These are phyloP conservation scores for Arabidopsis arenosa DNA, from an alignment of 345 rosid species.

Conservation along the genomic window DNA sequence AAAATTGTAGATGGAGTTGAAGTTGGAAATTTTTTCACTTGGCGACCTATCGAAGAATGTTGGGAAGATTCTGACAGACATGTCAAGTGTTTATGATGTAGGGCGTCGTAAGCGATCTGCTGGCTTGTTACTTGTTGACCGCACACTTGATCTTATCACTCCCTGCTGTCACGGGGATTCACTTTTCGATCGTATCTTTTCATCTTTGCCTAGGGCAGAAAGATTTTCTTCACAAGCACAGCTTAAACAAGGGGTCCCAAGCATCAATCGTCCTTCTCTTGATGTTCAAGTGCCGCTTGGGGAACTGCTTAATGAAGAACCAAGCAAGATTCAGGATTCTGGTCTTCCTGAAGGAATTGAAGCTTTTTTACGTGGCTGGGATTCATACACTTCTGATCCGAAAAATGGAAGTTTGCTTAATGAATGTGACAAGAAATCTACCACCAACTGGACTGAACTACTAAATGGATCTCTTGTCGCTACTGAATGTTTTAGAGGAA, in stretches of 20 bases:
- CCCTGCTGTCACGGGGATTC: conserved; percentile 95
- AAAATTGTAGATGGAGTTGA: conserved; percentile 88
- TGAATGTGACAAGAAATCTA: conserved; percentile 46
- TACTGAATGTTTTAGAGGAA: conserved; percentile 76
- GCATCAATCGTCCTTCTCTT: conserved; percentile 65
- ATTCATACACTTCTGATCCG: conserved; percentile 51
- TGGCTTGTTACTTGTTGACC: conserved; percentile 85
- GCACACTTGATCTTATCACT: conserved; percentile 93
- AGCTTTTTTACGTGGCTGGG: conserved; percentile 83
- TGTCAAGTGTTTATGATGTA: conserved; percentile 98
- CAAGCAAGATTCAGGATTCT: conserved; percentile 49
- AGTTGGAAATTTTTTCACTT: conserved; percentile 92
- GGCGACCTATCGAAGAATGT: conserved; percentile 88
- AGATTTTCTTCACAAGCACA: conserved; percentile 60
- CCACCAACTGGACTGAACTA: conserved; percentile 47
- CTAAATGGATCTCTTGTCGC: conserved; percentile 74
- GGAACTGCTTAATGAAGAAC: conserved; percentile 60
- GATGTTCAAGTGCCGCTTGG: conserved; percentile 82
- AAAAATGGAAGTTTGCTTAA: conserved; percentile 46
- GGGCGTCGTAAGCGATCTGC: conserved; percentile 95
- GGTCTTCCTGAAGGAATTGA: conserved; percentile 59
- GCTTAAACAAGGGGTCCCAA: conserved; percentile 53
- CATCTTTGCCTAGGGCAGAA: conserved; percentile 77
- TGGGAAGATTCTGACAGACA: conserved; percentile 93
- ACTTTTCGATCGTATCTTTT: conserved; percentile 81